Evolutionary conservation across 2,329 filamentous ascomycete genomes (phyloP), one percentile per base, ranked within the genome.

Genomic region (Epichloe typhina): DNA sequence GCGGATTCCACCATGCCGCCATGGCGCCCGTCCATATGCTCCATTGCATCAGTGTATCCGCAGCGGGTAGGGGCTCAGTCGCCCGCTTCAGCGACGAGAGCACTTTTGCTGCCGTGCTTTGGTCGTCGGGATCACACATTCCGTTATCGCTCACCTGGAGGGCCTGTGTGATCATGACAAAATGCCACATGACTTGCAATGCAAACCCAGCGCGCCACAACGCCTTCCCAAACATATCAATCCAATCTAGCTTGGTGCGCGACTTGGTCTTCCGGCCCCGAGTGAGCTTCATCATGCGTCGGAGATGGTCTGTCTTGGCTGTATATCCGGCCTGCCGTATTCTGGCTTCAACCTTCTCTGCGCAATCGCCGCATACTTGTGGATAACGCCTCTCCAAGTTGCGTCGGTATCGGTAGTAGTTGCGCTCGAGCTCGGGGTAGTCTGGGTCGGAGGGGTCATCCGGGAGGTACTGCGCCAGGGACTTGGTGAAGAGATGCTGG

Each of bases 301-400:
- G 76, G 35, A 94, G 66, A 55, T 88, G 79, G 58, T 94, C 88
- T n/a, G 86, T 84, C 66, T 88, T 87, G 31, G 89, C 89, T 35
- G 82, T 84, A 62, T 95, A 95, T 8, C 80, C 83, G 0, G 87
- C 82, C 57, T 80, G 73, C 21, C 79, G 75, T 49, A 96, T 81
- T 54, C 82, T 77, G 37, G 76, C 71, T 55, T 84, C 79, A 21
- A 91, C 90, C 54, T 73, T 79, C 5, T 83, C 84, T 55, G 86
- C 84, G 66, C 93, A 98, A 44, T 80, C 73, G 55, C 77, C 77
- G 69, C 93, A 98, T 52, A 95, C 84, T 62, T 93, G 88, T 0
- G 93, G 93, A 62, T 96, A 97, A 47, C 85, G 79, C 59, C 80
- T 74, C 69, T 96, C 90, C 17, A 96, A 73, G 48, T 82, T 75